phyloP scores from a whole-genome alignment of 345 rosid species.

The Dimocarpus longan region DNA sequence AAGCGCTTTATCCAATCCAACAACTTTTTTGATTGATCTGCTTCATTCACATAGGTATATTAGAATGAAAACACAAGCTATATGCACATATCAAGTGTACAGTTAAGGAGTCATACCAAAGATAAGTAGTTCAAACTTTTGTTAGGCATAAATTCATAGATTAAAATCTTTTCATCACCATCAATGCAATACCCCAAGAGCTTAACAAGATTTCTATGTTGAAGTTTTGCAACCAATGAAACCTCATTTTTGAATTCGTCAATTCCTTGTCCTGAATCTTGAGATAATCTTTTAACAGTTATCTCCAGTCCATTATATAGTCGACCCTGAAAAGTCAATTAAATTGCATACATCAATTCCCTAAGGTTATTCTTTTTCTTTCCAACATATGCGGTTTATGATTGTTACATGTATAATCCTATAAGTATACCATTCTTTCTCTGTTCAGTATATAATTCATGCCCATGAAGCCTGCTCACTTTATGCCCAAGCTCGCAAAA shows the following conservation, averaged over 20 bases:
- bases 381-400: too few species aligned
- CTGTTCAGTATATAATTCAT: too few species aligned
- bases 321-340: slow-evolving; percentile 4
- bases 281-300: not conserved
- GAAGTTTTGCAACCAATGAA: slow-evolving; percentile 4
- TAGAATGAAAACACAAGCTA: too few species aligned
- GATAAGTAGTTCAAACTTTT: slow-evolving; percentile 13
- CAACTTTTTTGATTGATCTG: too few species aligned
- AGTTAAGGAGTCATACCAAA: not conserved
- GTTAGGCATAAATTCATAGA: slow-evolving; percentile 13
- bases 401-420: too few species aligned
- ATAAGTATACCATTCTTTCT: too few species aligned
- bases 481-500: too few species aligned
- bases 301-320: not conserved
- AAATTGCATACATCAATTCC: not conserved
- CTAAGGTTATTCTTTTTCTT: not conserved
- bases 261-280: not conserved
- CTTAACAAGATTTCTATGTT: slow-evolving; percentile 11
- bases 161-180: slow-evolving; percentile 11
- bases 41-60: too few species aligned
- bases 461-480: too few species aligned
- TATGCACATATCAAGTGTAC: too few species aligned
- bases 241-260: slow-evolving; percentile 11
- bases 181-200: slow-evolving; percentile 11
- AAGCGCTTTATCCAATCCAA: too few species aligned